These are phyloP conservation scores for Candida sonorensis DNA, from an alignment of 805 yeast species.

Conservation along the genomic window DNA sequence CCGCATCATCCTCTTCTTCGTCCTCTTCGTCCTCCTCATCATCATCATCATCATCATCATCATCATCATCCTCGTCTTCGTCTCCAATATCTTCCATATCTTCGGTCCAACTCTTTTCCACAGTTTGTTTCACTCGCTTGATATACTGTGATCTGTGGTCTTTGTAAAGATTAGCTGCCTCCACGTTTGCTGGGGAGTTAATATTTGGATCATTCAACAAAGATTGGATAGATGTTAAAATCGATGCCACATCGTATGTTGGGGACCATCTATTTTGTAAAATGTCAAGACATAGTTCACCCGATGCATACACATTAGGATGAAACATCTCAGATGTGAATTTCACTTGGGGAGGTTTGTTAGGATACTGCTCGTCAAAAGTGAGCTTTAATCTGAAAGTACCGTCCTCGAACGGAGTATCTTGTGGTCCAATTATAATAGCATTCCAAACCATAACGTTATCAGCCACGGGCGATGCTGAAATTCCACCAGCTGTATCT, in stretches of 20 bases:
- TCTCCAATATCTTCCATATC: slow-evolving; percentile 57
- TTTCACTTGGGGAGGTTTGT: slow-evolving; percentile 91
- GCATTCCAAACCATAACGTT: slow-evolving; percentile 99
- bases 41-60: slow-evolving; percentile 23
- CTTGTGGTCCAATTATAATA: slow-evolving; percentile 94
- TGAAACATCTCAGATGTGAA: slow-evolving; percentile 95
- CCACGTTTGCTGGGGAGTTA: slow-evolving; percentile 95
- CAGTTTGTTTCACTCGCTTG: slow-evolving; percentile 89
- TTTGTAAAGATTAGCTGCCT: slow-evolving; percentile 91
- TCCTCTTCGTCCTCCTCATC: slow-evolving; percentile 18
- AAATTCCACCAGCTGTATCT: slow-evolving; percentile 97
- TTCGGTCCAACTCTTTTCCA: slow-evolving; percentile 90
- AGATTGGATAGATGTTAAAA: slow-evolving; percentile 87
- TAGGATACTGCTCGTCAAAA: slow-evolving; percentile 96
- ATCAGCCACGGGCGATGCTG: slow-evolving; percentile 95
- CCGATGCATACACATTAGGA: slow-evolving; percentile 93
- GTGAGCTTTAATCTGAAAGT: slow-evolving; percentile 81
- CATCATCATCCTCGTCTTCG: slow-evolving; percentile 32
- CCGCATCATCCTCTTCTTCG: slow-evolving; percentile 11
- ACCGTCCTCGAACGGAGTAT: slow-evolving; percentile 97
- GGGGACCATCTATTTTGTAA: slow-evolving; percentile 98
- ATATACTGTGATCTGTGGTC: slow-evolving; percentile 92
- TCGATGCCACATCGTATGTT: slow-evolving; percentile 94
- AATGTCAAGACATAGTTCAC: slow-evolving; percentile 93
- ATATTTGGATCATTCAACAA: slow-evolving; percentile 94